Base-by-base conservation (phyloP, 2,329 filamentous ascomycete species). In the Furcasterigmium furcatum region DNA sequence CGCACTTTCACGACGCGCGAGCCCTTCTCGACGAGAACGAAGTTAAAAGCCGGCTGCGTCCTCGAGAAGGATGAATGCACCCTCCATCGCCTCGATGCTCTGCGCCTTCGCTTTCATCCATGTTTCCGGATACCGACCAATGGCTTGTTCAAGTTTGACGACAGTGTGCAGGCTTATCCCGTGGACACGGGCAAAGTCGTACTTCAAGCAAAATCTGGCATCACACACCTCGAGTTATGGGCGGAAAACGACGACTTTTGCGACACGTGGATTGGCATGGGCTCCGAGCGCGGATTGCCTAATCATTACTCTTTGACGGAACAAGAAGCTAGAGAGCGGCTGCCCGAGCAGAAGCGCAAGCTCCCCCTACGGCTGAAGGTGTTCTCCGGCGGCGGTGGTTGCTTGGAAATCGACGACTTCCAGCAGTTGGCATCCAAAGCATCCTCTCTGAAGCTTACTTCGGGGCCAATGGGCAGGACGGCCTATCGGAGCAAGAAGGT, bases 51-150 rank as follows among this genome's bases (percentile, higher is more conserved):
- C 3, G 85, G 87, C 4, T 67, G 89, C 7, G 87, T 91, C 35
- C 64, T 86, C 36, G 82, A 81, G 25, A 79, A 84, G 39, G 90
- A 96, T 55, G 94, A 97, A 67, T 96, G 91, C 63, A 77, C 75
- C 21, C 97, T 92, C 92, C 91, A 96, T 65, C 81, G 91, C 47
- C 77, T 97, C 7, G 94, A 97, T 64, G 84, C 84, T 44, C 74
- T 99, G 43, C 87, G 91, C 32, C 96, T 96, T 71, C 85, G 91
- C 52, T 87, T 85, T 54, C 94, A 99, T 60, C 90, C 91, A 4
- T 91, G 88, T 62, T 97, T 99, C 72, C 79, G 84, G 45, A 77
- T 95, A 43, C 89, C 91, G 1, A 85, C 82, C 46, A 94, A 97
- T 56, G 68, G 79, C 5, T 68, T 78, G 14, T 62, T 79, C 32